phyloP scores from a whole-genome alignment of 2,329 filamentous ascomycete species.

The Ophiobolus disseminans region DNA sequence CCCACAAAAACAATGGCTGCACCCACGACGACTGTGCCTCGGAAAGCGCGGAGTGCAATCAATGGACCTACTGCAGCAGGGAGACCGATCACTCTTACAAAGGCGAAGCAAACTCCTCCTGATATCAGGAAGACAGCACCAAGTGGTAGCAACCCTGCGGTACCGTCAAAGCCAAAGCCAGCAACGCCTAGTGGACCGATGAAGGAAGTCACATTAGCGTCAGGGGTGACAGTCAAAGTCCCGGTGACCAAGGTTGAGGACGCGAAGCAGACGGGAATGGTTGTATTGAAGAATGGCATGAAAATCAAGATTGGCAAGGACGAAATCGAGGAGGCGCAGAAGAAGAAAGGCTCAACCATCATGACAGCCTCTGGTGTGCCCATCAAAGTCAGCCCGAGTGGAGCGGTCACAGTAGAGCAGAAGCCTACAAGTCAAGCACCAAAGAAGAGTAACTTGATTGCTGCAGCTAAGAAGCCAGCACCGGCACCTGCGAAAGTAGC shows the following conservation, averaged over 20 bases:
- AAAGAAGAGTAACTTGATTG: constrained; percentile 2
- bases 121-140: constrained; percentile 11
- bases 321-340: constrained; percentile 41
- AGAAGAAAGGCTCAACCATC: constrained; percentile 32
- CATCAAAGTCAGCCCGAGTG: constrained; percentile 41
- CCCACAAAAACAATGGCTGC: constrained; percentile 31
- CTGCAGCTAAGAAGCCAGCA: constrained; percentile 13
- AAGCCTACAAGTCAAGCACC: constrained; percentile 14
- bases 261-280: constrained; percentile 40
- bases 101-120: constrained; percentile 15
- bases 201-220: constrained; percentile 39
- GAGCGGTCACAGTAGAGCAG: constrained; percentile 28
- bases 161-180: constrained; percentile 21
- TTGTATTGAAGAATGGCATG: constrained; percentile 40
- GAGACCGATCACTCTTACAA: constrained; percentile 14
- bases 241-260: constrained; percentile 37
- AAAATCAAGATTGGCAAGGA: constrained; percentile 40
- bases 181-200: constrained; percentile 28
- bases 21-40: constrained; percentile 17
- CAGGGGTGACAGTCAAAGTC: constrained; percentile 45
- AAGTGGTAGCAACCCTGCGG: constrained; percentile 7
- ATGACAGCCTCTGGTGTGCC: constrained; percentile 42
- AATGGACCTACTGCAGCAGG: constrained; percentile 24
- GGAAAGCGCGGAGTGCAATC: constrained; percentile 36
- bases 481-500: constrained; percentile 4